Evolutionary conservation across 345 rosid species (phyloP), one percentile per base, ranked within the genome.

Genomic region (Camelina sativa): DNA sequence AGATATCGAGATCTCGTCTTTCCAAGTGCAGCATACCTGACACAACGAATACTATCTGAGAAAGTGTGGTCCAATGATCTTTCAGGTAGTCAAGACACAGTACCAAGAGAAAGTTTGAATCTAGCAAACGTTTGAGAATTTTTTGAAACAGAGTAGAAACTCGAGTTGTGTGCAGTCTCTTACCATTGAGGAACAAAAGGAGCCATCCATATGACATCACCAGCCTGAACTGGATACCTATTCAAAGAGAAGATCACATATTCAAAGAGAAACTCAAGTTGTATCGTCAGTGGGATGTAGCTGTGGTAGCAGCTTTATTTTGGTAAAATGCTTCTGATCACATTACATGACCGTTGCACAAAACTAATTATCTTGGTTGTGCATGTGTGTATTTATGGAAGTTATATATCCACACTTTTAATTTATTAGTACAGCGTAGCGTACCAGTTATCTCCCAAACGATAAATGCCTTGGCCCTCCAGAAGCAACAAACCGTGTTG

Each of bases 201-300:
- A 65, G 96, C 97, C 99, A 95, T 95, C 97, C 97, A 95, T 73
- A 92, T 90, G 50, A 80, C 96, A 83, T 95, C 97, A 54, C 97
- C 97, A 20, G 97, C 85, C 82, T 92, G 97, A 74, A 92, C 87
- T 12, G 99, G 96, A 69, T 92, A 92, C 99, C 99, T 90, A 40
- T 60, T 68, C 19, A 23, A 17, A 62, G 46, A 43, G 35, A 80
- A 61, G 35, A 43, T 40, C 41, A 62, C 23, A 69, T 44, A 40
- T 60, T 68, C 19, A 23, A 17, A 62, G 46, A 43, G 35, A 80
- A 61, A 28, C 35, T 40, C 41, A 62, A 17, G 62, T 44, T 25
- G 32, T 40, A 54, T 34, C 6, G 1, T 64, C n/a, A n/a, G 47
- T 47, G 15, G 19, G 34, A 35, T 46, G 15, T 8, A 7, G 46